Conservation (phyloP, 2,329 filamentous ascomycete species). For the Cryoendolithus antarcticus region DNA sequence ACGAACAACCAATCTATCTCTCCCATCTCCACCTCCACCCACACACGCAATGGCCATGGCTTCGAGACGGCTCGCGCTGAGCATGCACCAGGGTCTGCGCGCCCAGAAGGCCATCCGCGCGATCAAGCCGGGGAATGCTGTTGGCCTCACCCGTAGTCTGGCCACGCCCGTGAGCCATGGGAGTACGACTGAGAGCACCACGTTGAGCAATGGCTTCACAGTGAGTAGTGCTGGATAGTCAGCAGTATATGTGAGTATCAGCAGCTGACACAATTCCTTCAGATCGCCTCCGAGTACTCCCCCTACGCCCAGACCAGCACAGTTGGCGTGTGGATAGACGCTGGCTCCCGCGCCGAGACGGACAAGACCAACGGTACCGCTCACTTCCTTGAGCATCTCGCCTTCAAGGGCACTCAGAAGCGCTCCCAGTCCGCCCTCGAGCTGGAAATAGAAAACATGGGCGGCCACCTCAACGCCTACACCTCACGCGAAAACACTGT, state of each 20-base stretch:
- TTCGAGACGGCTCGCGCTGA: constrained; percentile 92
- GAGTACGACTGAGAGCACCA: constrained; percentile 88
- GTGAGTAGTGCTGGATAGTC: constrained; percentile 38
- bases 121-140: constrained; percentile 44
- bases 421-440: constrained; percentile 94
- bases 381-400: constrained; percentile 98
- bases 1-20: constrained; percentile 26
- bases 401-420: constrained; percentile 97
- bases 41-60: constrained; percentile 52
- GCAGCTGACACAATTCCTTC: constrained; percentile 12
- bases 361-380: constrained; percentile 98
- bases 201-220: constrained; percentile 93
- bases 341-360: constrained; percentile 94
- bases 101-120: constrained; percentile 72
- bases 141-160: constrained; percentile 71
- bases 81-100: constrained; percentile 81
- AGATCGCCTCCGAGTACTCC: constrained; percentile 97
- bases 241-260: background rate
- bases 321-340: constrained; percentile 98
- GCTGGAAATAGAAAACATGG: constrained; percentile 99
- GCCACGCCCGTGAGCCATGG: constrained; percentile 66
- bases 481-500: constrained; percentile 99
- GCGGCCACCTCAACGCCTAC: constrained; percentile 97
- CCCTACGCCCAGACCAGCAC: constrained; percentile 97
- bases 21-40: constrained; percentile 16